These are phyloP conservation scores for Pisolithus orientalis DNA, from an alignment of 768 basidiomycete species.

Conservation along the genomic window DNA sequence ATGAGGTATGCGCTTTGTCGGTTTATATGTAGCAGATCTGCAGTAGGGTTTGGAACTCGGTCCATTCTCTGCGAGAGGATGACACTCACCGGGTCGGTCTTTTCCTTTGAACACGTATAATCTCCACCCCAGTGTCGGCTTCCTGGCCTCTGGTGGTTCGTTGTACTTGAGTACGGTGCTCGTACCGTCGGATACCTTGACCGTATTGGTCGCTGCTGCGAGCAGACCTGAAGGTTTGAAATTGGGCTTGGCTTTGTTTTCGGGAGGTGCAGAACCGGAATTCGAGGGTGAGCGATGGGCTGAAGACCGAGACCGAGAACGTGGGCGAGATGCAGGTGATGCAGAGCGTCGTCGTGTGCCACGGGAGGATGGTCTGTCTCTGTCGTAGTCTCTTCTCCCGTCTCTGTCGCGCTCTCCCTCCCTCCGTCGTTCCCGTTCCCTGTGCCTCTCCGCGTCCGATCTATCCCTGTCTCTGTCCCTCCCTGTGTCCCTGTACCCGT, in stretches of 20 bases:
- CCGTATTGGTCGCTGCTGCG: constrained; percentile 94
- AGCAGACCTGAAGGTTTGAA: constrained; percentile 84
- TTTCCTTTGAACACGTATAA: constrained; percentile 96
- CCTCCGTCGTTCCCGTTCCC: constrained; percentile 30
- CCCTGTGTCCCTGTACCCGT: constrained; percentile 1
- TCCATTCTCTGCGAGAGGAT: background rate
- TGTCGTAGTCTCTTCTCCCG: constrained; percentile 27
- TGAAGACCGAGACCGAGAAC: constrained; percentile 12
- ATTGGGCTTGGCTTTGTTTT: constrained; percentile 79
- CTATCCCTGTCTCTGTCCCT: constrained; percentile 24
- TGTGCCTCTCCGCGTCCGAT: constrained; percentile 37
- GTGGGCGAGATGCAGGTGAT: constrained; percentile 38
- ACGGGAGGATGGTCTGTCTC: constrained; percentile 18
- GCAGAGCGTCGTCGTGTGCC: constrained; percentile 43
- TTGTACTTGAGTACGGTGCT: constrained; percentile 92
- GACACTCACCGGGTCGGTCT: constrained; percentile 78
- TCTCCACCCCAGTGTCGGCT: constrained; percentile 85
- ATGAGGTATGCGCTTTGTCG: constrained; percentile 92
- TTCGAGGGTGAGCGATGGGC: constrained; percentile 25
- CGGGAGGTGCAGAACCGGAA: constrained; percentile 37
- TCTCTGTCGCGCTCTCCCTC: constrained; percentile 22
- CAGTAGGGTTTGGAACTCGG: background rate
- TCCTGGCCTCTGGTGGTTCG: constrained; percentile 96
- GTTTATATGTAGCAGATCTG: constrained; percentile 89
- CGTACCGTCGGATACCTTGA: constrained; percentile 67